Conservation (phyloP, 2,329 filamentous ascomycete genomes). For the Stenocarpella maydis region DNA sequence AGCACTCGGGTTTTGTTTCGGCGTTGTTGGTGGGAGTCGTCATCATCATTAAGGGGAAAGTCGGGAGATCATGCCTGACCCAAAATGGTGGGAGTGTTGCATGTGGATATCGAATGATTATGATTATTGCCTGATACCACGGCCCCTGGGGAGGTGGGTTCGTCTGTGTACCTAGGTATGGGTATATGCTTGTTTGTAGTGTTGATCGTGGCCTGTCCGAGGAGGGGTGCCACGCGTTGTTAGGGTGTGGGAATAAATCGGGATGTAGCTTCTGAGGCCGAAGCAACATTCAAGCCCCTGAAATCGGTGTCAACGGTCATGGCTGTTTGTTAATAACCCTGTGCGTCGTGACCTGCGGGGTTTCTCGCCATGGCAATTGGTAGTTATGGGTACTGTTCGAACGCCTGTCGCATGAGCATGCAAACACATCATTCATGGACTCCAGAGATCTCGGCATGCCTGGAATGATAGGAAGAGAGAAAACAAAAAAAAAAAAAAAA, state of each 20-base stretch:
- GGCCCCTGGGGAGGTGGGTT: neutral
- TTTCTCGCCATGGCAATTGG: too few species aligned
- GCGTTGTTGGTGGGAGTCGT: neutral
- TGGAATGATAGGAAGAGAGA: too few species aligned
- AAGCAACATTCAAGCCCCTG: neutral
- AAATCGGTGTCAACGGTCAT: neutral
- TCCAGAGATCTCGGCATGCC: too few species aligned
- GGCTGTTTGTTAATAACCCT: too few species aligned
- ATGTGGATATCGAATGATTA: neutral
- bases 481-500: too few species aligned
- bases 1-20: neutral
- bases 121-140: neutral
- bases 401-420: too few species aligned
- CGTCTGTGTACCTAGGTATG: neutral
- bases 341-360: too few species aligned
- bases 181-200: neutral
- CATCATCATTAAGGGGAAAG: neutral
- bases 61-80: neutral
- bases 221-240: neutral
- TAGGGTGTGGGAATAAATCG: neutral
- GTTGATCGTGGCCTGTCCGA: neutral
- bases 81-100: neutral
- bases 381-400: too few species aligned
- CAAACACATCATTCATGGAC: too few species aligned
- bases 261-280: neutral